Base-by-base conservation (phyloP, 2,329 filamentous ascomycete species). In the Aspergillus intermedius region DNA sequence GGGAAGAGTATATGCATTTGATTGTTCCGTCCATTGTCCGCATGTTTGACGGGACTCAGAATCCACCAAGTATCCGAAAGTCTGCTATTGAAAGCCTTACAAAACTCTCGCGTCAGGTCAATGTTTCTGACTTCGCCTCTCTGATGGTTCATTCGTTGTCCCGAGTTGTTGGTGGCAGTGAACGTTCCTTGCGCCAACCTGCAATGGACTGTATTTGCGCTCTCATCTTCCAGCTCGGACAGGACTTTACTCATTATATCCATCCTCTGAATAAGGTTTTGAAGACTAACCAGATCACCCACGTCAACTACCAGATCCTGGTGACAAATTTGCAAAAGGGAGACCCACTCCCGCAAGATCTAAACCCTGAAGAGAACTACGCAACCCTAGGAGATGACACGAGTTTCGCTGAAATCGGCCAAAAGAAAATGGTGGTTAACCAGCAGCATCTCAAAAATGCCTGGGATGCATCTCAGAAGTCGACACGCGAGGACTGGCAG, bases 1-100 rank as follows among this genome's bases (percentile, higher is more conserved):
- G 87, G 9, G 93, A 98, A 66, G 93, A 98, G 66, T 98, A 98
- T 67, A 98, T 98, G 93, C 93, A 98, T 66, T 77, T 98, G 46
- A 97, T 99, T 57, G 88, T 98, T 45, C 93, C 93, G 0, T 89
- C 95, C 32, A 90, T 98, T 61, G 91, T 98, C 7, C 84, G 87
- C 41, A 87, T 95, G 44, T 97, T 98, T 62, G 91, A 98, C 66
- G 94, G 89, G 62, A 81, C 86, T 28, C 84, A 86, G 8, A 88
- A 94, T 54, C 89, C 90, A 7, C 75, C 81, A 1, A 85, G 85
- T 51, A 82, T 96, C 43, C 81, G 89, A 46, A 94, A 90, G 67
- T 83, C 84, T 22, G 91, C 91, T 0, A 97, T 98, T 57, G 94
- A 98, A 61, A 95, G 90, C 0, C 84, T 98, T 51, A 91, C 90